These are phyloP conservation scores for Stachybotrys elegans DNA, from an alignment of 2,329 filamentous ascomycete species.

Conservation along the genomic window DNA sequence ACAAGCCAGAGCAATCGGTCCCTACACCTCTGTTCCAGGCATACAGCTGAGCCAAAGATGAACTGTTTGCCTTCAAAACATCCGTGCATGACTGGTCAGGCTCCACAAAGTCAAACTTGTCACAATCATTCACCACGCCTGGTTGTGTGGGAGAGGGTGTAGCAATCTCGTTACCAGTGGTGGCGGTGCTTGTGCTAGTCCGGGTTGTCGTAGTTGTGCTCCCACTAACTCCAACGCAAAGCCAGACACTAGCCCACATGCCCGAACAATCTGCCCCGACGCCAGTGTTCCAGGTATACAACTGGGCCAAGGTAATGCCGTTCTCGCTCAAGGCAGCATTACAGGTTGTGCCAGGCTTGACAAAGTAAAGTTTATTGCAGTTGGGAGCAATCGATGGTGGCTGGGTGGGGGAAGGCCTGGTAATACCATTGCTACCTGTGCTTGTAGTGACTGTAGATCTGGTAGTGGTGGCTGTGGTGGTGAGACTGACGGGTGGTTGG, in stretches of 20 bases:
- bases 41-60: neutral
- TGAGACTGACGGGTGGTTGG: too few relatives aligned
- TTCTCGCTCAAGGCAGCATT: neutral
- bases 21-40: neutral
- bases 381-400: neutral
- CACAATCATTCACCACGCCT: neutral
- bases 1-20: neutral
- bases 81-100: neutral
- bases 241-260: neutral
- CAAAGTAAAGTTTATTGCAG: neutral
- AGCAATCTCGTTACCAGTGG: neutral
- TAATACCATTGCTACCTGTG: neutral
- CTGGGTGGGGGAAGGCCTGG: neutral
- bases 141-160: neutral
- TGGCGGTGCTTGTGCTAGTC: neutral
- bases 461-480: neutral
- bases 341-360: neutral
- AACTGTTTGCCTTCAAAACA: neutral
- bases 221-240: neutral
- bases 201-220: neutral
- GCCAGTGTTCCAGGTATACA: neutral
- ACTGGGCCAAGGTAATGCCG: neutral
- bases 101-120: neutral
- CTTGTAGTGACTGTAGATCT: neutral
- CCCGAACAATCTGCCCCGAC: neutral